Evolutionary conservation across 2,329 filamentous ascomycete species (phyloP).

Genomic region (Setomelanomma holmii): DNA sequence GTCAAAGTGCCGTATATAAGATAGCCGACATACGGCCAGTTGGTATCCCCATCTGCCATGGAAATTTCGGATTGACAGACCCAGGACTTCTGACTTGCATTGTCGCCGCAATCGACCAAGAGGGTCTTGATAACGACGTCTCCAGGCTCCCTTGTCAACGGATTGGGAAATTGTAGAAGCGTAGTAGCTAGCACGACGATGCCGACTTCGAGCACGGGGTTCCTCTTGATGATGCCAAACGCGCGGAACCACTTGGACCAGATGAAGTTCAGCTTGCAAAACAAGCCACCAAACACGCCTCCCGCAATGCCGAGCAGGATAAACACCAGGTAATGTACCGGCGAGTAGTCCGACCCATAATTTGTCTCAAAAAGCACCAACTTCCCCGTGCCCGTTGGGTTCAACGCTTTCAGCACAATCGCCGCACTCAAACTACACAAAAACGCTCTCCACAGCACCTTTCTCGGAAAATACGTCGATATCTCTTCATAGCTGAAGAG

Average conservation of each 20-base stretch:
- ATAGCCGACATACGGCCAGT: slow-evolving; percentile 57
- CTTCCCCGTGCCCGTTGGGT: slow-evolving; percentile 66
- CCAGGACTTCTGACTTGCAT: slow-evolving; percentile 49
- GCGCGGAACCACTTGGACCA: slow-evolving; percentile 65
- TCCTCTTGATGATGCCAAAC: slow-evolving; percentile 59
- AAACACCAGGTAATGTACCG: slow-evolving; percentile 64
- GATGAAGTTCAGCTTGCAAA: slow-evolving; percentile 64
- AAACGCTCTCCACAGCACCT: slow-evolving; percentile 66
- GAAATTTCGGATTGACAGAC: slow-evolving; percentile 62
- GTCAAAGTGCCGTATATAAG: slow-evolving; percentile 61
- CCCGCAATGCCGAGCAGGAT: slow-evolving; percentile 63
- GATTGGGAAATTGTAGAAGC: slow-evolving; percentile 64
- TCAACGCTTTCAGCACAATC: slow-evolving; percentile 63
- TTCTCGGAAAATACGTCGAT: slow-evolving; percentile 65
- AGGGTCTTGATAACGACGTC: slow-evolving; percentile 65
- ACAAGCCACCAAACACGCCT: slow-evolving; percentile 66
- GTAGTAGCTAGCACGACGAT: slow-evolving; percentile 62
- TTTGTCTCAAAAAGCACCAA: slow-evolving; percentile 67
- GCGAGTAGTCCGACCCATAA: slow-evolving; percentile 63
- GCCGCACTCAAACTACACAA: slow-evolving; percentile 65
- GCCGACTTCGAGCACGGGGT: slow-evolving; percentile 64
- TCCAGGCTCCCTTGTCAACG: slow-evolving; percentile 61
- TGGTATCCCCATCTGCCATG: slow-evolving; percentile 13
- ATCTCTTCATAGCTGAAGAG: slow-evolving; percentile 68
- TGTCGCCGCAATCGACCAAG: slow-evolving; percentile 60